phyloP scores from a whole-genome alignment of 2,329 filamentous ascomycete genomes.

The Coniochaeta hoffmannii region DNA sequence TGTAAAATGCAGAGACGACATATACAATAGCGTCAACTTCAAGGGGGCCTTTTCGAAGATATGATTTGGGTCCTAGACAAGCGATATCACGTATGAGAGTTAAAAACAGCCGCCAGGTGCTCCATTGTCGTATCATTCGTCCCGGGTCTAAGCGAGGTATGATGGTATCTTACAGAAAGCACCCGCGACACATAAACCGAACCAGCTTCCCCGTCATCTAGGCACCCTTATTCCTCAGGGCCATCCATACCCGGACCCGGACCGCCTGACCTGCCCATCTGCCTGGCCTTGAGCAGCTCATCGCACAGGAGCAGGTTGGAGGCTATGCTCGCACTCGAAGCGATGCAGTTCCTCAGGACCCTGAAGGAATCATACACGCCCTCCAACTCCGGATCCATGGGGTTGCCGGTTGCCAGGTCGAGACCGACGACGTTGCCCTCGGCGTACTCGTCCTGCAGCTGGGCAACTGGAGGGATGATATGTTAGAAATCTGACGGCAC shows the following conservation, averaged over 20 bases:
- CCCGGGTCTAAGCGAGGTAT: conserved; percentile 11
- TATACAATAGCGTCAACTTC: no score
- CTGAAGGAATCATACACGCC: conserved; percentile 96
- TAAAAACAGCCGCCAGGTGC: not conserved
- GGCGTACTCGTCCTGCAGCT: conserved; percentile 74
- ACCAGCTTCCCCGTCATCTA: not conserved
- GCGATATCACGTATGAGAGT: not conserved
- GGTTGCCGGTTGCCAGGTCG: conserved; percentile 77
- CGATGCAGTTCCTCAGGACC: conserved; percentile 86
- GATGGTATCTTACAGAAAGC: conserved; percentile 29
- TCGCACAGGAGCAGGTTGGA: conserved; percentile 93
- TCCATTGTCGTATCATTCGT: conserved; percentile 8
- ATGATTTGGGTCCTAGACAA: not conserved
- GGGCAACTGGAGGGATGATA: conserved; percentile 53
- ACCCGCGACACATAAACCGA: conserved; percentile 7
- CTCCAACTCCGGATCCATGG: conserved; percentile 90
- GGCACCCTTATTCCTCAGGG: conserved; percentile 38
- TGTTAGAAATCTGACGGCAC: not conserved
- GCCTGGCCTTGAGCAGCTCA: conserved; percentile 92
- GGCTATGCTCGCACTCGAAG: conserved; percentile 89
- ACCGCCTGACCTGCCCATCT: conserved; percentile 69
- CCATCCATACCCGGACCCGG: conserved; percentile 60
- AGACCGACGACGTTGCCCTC: conserved; percentile 84
- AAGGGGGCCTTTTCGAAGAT: no score
- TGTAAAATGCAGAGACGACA: no score